phyloP scores from a whole-genome alignment of 2,329 filamentous ascomycete genomes.

The Eurotiales sp. region DNA sequence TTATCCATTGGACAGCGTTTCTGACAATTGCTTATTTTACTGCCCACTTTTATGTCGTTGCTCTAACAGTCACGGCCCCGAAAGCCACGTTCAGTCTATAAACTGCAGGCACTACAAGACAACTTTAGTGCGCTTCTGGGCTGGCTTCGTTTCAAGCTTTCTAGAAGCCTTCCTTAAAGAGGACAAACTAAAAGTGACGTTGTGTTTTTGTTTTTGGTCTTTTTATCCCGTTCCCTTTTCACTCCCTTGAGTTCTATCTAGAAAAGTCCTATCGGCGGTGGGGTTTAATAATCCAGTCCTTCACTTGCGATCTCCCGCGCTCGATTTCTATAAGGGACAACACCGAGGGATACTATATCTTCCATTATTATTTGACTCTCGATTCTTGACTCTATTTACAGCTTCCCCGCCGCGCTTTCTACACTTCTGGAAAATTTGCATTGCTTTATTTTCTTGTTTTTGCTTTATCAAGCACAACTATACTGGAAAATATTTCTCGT shows the following conservation, averaged over 20 bases:
- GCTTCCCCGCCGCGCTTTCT: too few relatives aligned
- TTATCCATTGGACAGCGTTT: neutral
- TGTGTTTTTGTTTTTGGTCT: neutral
- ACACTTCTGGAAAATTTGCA: too few relatives aligned
- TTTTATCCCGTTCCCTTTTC: too few relatives aligned
- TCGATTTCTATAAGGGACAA: neutral
- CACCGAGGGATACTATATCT: too few relatives aligned
- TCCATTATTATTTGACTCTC: too few relatives aligned
- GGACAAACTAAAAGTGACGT: constrained; percentile 6
- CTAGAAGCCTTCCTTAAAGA: constrained; percentile 14
- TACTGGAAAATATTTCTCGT: too few relatives aligned
- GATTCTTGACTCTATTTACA: too few relatives aligned
- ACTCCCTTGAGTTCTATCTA: neutral
- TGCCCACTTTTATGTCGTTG: neutral
- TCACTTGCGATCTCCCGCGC: neutral
- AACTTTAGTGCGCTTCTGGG: constrained; percentile 5
- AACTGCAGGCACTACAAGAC: too few relatives aligned
- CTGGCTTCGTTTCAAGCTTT: constrained; percentile 12
- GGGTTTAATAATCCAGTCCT: constrained; percentile 4
- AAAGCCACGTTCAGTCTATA: constrained; percentile 3
- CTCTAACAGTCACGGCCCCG: neutral
- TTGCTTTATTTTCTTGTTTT: neutral
- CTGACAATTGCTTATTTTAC: neutral
- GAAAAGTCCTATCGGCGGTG: neutral
- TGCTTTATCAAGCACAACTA: too few relatives aligned